Conservation (phyloP, 1,139 yeast genomes). For the Wickerhamiella pararugosa region DNA sequence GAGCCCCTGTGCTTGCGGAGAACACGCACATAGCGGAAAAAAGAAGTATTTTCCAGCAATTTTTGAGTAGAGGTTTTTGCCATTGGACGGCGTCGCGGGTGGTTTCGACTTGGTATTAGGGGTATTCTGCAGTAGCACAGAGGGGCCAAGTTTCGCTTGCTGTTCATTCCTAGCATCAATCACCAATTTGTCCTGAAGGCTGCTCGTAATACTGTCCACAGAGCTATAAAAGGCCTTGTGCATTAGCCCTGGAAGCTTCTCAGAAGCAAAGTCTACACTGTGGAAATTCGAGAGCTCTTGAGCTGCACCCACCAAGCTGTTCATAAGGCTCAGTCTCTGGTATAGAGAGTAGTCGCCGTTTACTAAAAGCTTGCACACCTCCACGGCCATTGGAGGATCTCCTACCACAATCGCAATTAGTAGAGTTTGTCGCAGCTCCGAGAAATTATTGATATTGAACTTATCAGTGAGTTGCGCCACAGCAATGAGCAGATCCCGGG, state of each 20-base stretch:
- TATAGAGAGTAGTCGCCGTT: slow-evolving; percentile 55
- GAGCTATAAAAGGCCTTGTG: slow-evolving; percentile 25
- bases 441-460: slow-evolving; percentile 37
- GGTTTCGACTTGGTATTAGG: too few relatives aligned
- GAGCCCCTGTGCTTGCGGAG: slow-evolving; percentile 30
- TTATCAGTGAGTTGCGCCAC: slow-evolving; percentile 37
- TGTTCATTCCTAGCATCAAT: slow-evolving; percentile 30
- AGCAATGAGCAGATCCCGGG: slow-evolving; percentile 32
- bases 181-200: slow-evolving; percentile 18
- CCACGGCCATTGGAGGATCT: slow-evolving; percentile 30
- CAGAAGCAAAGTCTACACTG: slow-evolving; percentile 11
- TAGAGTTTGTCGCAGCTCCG: slow-evolving; percentile 34
- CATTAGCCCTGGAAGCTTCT: slow-evolving; percentile 29
- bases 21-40: slow-evolving; percentile 41
- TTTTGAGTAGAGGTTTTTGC: slow-evolving; percentile 29
- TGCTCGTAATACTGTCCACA: slow-evolving; percentile 11
- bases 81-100: slow-evolving; percentile 11
- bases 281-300: slow-evolving; percentile 33
- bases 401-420: slow-evolving; percentile 40
- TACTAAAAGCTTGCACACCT: slow-evolving; percentile 31
- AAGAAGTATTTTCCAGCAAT: slow-evolving; percentile 35
- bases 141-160: slow-evolving; percentile 32
- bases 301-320: slow-evolving; percentile 41
- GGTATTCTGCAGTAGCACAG: slow-evolving; percentile 28
- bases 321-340: slow-evolving; percentile 40